phyloP scores from a whole-genome alignment of 257 asterid species.

The Anisodus acutangulus region DNA sequence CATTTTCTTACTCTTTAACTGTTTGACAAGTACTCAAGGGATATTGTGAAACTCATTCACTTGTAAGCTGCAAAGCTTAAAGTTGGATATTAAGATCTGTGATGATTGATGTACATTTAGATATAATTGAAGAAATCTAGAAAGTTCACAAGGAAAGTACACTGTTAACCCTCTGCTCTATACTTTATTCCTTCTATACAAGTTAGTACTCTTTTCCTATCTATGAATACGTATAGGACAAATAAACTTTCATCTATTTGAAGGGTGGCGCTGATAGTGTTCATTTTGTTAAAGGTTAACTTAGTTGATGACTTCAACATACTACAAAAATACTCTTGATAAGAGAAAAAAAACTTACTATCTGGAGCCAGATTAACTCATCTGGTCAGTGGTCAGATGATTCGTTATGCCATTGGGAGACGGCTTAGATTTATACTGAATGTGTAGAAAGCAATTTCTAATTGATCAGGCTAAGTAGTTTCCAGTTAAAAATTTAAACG shows the following conservation, averaged over 20 bases:
- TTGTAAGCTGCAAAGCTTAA: background rate
- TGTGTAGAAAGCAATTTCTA: constrained; percentile 11
- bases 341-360: background rate
- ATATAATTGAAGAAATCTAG: background rate
- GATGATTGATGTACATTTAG: background rate
- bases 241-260: background rate
- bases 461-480: background rate
- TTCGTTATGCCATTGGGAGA: constrained; percentile 9
- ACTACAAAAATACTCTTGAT: background rate
- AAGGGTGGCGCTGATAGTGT: background rate
- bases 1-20: background rate
- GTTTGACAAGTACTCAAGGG: constrained; percentile 16
- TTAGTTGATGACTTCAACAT: background rate
- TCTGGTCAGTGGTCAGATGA: constrained; percentile 15
- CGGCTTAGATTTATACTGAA: background rate
- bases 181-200: background rate
- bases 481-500: background rate
- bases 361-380: background rate
- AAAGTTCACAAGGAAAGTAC: background rate
- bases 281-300: background rate
- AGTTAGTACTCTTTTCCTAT: background rate
- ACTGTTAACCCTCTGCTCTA: background rate
- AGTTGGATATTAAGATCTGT: background rate
- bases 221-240: background rate
- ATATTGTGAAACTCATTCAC: background rate